A percentile compares a stretch with the other conserved stretches of the same genome.
Evolutionary conservation across 306 rosid species (phyloP).

Genomic region (Inga oerstediana): DNA sequence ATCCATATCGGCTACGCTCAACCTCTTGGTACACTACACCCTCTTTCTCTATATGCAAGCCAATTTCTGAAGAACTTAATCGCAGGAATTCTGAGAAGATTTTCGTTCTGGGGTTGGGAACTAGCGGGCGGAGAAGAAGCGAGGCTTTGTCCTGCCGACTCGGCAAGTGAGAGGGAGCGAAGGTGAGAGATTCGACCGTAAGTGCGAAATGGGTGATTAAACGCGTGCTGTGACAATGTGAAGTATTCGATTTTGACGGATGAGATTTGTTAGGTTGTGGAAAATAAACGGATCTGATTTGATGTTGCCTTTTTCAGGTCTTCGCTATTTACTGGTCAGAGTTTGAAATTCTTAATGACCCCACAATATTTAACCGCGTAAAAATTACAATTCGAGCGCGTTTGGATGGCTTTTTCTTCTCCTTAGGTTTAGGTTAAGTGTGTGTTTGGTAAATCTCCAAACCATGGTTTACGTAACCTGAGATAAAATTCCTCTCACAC

Average conservation of each 20-base stretch:
- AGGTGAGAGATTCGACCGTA: background rate
- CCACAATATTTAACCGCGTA: too few relatives aligned
- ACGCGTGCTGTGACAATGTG: background rate
- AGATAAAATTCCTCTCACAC: too few relatives aligned
- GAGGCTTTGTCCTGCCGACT: slow-evolving; percentile 40
- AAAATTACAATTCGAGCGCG: too few relatives aligned
- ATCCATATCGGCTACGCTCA: slow-evolving; percentile 44
- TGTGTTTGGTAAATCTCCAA: too few relatives aligned
- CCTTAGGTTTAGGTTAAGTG: too few relatives aligned
- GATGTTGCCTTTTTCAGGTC: background rate
- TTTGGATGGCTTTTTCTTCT: too few relatives aligned
- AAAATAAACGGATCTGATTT: background rate
- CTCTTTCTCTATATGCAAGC: background rate
- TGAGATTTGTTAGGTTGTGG: slow-evolving; percentile 14
- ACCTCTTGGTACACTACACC: background rate
- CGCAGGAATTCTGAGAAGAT: background rate
- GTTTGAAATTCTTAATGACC: too few relatives aligned
- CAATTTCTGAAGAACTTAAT: background rate
- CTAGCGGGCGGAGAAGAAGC: too few relatives aligned
- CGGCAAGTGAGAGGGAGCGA: slow-evolving; percentile 16
- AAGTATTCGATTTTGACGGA: slow-evolving; percentile 44
- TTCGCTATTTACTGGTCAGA: background rate
- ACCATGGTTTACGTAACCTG: too few relatives aligned
- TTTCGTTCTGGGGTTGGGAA: background rate
- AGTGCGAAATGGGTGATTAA: background rate